These are phyloP conservation scores for Clitoria ternatea DNA, from an alignment of 306 rosid species.

Conservation along the genomic window DNA sequence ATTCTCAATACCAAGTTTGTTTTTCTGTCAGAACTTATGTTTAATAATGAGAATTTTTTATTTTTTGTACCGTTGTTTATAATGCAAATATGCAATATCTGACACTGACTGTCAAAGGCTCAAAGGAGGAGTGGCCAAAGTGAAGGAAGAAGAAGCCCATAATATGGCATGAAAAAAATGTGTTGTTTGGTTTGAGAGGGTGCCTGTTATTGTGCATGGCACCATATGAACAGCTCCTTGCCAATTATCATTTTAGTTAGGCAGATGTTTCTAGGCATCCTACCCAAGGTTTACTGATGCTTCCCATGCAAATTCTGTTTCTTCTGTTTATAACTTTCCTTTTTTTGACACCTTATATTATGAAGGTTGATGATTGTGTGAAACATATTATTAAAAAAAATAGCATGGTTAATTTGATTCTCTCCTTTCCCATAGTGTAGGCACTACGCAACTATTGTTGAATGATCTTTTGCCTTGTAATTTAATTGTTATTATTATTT, in stretches of 20 bases:
- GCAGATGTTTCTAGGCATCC: background rate
- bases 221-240: background rate
- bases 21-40: background rate
- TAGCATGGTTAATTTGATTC: conserved; percentile 1
- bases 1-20: background rate
- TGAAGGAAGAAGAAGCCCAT: background rate
- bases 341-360: background rate
- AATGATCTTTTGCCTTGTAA: conserved; percentile 17
- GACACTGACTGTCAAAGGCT: conserved; percentile 3
- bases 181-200: background rate
- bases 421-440: conserved; percentile 4
- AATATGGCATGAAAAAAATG: background rate
- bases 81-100: background rate
- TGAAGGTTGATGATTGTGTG: conserved; percentile 18
- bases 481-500: too few species aligned
- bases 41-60: background rate
- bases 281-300: background rate
- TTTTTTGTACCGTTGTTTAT: conserved; percentile 2
- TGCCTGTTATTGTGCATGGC: background rate
- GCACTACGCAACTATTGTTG: background rate
- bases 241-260: background rate
- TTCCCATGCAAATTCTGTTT: background rate
- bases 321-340: background rate
- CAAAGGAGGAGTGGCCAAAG: background rate
- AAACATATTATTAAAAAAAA: background rate